Percentiles rank a stretch among this genome's conserved stretches.
Conservation (phyloP, 805 yeast species). For the Pichia gijzeniarum region DNA sequence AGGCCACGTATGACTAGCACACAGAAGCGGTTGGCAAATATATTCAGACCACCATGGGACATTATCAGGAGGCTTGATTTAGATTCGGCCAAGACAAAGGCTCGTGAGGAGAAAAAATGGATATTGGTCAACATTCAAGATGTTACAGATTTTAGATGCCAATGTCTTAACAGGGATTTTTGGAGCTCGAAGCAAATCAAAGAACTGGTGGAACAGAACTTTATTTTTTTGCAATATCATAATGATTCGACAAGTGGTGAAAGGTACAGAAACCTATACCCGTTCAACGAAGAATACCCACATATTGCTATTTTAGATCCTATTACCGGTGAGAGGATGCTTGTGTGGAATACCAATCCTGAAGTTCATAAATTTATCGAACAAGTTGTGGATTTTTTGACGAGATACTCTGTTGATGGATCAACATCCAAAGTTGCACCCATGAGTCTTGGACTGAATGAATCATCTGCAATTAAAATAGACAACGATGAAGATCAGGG, state of each 20-base stretch:
- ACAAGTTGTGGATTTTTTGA: constrained; percentile 65
- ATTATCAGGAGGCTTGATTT: constrained; percentile 61
- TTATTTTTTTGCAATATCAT: constrained; percentile 81
- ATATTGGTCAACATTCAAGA: constrained; percentile 85
- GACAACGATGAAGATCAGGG: constrained; percentile 25
- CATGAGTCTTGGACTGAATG: constrained; percentile 24
- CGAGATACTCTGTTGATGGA: constrained; percentile 53
- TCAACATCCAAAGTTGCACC: constrained; percentile 63
- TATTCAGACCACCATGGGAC: constrained; percentile 94
- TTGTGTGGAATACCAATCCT: constrained; percentile 72
- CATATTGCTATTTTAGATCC: constrained; percentile 93
- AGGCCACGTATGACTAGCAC: constrained; percentile 31
- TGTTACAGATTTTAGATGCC: constrained; percentile 77
- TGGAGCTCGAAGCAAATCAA: constrained; percentile 74
- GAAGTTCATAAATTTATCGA: constrained; percentile 51
- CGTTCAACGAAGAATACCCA: constrained; percentile 61
- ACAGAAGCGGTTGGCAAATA: constrained; percentile 66
- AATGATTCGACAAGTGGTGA: constrained; percentile 70
- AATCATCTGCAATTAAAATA: constrained; percentile 31
- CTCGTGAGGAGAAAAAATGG: constrained; percentile 67
- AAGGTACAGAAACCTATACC: constrained; percentile 66
- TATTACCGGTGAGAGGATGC: constrained; percentile 86
- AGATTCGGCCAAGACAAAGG: constrained; percentile 68
- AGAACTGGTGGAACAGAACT: constrained; percentile 55
- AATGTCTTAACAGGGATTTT: constrained; percentile 84